Evolutionary conservation across 139 green algal genomes (phyloP), one percentile per base, ranked within the genome.

Genomic region (Volvox reticuliferus): DNA sequence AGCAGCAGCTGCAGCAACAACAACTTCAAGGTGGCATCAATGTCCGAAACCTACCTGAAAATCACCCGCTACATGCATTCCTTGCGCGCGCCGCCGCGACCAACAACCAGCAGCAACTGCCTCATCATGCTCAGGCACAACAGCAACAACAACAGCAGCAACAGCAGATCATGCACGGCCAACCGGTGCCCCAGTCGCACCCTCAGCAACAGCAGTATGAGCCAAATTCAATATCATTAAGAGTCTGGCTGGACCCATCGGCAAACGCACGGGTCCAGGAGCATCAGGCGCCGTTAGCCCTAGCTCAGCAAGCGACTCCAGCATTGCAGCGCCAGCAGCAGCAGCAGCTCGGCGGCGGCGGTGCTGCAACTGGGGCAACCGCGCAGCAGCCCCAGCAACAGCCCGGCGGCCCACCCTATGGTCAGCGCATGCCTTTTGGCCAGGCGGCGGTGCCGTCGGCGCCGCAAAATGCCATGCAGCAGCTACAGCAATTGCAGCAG

Each of bases 11-110:
- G 35, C 82, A 88, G 82, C 85, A 82, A 17, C 85, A 33, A 21
- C 85, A 89, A 71, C 68, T n/a, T 20, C 83, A 89, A 62, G 82
- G 65, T 32, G 69, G 69, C 28, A 76, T 90, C 20, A 90, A 90
- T 75, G 55, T 83, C 20, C 71, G 71, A 21, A 83, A 30, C 73
- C 50, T 90, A 55, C 86, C 86, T 0, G 86, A 83, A 75, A 76
- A 16, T 1, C 86, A 90, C 35, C 86, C 86, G 0, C 86, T 90
- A 30, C 86, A 90, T 32, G 86, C 86, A 19, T 75, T 90, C 2
- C 73, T 90, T 32, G 68, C 50, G 0, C 86, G 86, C n/a, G 73
- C 84, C 22, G 37, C 84, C 32, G 63, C 36, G 26, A 37, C 62
- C 28, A n/a, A 28, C 67, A 68, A 68, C 26, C 68, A 71, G 69